Conservation (phyloP, 2,329 filamentous ascomycete species). For the Tetracladium maxilliforme region DNA sequence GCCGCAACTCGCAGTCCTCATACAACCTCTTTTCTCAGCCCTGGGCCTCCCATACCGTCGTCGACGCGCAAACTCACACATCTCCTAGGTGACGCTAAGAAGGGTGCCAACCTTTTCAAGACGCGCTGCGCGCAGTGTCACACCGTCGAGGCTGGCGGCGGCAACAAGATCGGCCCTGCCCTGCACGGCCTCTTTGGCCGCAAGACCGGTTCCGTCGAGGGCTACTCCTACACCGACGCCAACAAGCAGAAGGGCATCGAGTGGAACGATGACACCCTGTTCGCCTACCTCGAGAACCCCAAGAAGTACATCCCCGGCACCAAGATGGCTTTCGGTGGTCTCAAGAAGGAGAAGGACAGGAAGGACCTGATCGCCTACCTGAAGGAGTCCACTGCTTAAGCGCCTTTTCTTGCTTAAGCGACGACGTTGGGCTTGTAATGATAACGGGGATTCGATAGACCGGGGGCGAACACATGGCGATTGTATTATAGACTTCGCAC, state of each 20-base stretch:
- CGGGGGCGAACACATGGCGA: too few relatives aligned
- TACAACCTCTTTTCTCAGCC: too few relatives aligned
- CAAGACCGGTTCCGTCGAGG: constrained; percentile 79
- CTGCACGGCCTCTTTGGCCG: constrained; percentile 96
- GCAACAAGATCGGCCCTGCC: constrained; percentile 97
- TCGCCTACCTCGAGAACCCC: constrained; percentile 98
- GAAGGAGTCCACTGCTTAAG: too few relatives aligned
- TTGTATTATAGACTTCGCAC: too few relatives aligned
- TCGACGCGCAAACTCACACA: constrained; percentile 12
- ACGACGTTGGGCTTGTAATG: too few relatives aligned
- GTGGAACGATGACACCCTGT: constrained; percentile 81
- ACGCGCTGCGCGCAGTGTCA: constrained; percentile 98
- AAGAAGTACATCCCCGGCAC: constrained; percentile 99
- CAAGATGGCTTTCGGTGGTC: constrained; percentile 99
- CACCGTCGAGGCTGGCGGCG: constrained; percentile 77
- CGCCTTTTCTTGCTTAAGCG: too few relatives aligned
- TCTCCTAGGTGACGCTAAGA: constrained; percentile 71
- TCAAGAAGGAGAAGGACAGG: constrained; percentile 99
- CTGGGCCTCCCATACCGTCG: too few relatives aligned
- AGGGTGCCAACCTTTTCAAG: constrained; percentile 99
- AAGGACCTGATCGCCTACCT: constrained; percentile 98
- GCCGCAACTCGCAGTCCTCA: too few relatives aligned
- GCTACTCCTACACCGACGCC: constrained; percentile 96
- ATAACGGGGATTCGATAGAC: too few relatives aligned
- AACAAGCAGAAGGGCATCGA: constrained; percentile 94